A percentile compares a stretch with the other conserved stretches of the same genome.
Evolutionary conservation across 2,329 filamentous ascomycete genomes (phyloP).

Genomic region (Paraphoma sp.): DNA sequence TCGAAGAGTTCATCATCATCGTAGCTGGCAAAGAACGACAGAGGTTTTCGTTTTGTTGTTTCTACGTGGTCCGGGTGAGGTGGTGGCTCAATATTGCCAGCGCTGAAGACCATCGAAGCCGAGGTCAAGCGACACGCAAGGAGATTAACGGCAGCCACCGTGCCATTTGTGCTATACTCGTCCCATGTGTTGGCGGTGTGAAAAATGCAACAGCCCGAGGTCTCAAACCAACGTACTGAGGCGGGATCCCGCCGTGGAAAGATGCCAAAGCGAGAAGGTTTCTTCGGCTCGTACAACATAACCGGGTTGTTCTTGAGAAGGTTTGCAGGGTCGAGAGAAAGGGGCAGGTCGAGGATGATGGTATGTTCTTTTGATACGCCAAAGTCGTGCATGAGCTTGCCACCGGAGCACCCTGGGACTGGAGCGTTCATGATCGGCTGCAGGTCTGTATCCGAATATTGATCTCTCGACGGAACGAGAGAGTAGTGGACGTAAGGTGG

Average conservation of each 20-base stretch:
- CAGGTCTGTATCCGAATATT: background rate
- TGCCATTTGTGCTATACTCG: constrained; percentile 42
- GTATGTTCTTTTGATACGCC: constrained; percentile 69
- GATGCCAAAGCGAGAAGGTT: constrained; percentile 68
- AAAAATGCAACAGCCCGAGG: constrained; percentile 71
- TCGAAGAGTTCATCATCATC: constrained; percentile 38
- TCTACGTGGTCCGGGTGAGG: constrained; percentile 29
- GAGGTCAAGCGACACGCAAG: constrained; percentile 72
- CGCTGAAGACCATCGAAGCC: constrained; percentile 68
- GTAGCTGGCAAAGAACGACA: constrained; percentile 57
- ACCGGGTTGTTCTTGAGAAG: constrained; percentile 62
- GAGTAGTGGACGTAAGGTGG: constrained; percentile 74
- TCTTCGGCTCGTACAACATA: constrained; percentile 65
- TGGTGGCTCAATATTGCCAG: constrained; percentile 67
- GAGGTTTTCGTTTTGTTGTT: constrained; percentile 32
- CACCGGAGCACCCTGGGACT: constrained; percentile 66
- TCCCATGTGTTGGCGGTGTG: constrained; percentile 78
- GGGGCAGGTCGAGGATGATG: constrained; percentile 72
- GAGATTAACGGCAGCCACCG: constrained; percentile 62
- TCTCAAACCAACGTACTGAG: constrained; percentile 70
- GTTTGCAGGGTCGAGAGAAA: constrained; percentile 70
- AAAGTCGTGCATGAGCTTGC: constrained; percentile 81
- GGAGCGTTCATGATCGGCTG: constrained; percentile 58
- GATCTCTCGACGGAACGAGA: constrained; percentile 52
- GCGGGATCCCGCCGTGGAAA: constrained; percentile 68